These are phyloP conservation scores for Botrytis tulipae DNA, from an alignment of 2,329 filamentous ascomycete species.

Conservation along the genomic window DNA sequence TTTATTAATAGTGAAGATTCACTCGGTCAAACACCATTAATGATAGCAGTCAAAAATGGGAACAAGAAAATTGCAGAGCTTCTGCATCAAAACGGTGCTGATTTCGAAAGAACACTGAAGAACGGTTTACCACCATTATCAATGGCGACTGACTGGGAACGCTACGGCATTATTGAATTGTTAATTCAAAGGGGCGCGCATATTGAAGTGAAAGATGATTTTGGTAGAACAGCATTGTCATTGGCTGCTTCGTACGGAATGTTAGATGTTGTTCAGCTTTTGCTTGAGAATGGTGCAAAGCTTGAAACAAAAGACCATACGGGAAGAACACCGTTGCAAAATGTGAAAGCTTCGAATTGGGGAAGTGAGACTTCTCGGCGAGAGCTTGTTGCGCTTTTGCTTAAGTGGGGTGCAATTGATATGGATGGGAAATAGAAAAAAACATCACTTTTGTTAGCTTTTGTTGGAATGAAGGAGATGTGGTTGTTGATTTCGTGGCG, in stretches of 20 bases:
- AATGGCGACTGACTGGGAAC: accelerated
- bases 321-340: neutral
- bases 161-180: neutral
- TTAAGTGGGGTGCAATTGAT: neutral
- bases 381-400: neutral
- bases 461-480: neutral
- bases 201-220: neutral
- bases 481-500: neutral
- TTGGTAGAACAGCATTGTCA: neutral
- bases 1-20: too few relatives aligned
- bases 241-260: neutral
- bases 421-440: neutral
- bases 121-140: accelerated
- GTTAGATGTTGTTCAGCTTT: accelerated
- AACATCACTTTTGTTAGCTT: neutral
- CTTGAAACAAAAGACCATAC: neutral
- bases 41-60: accelerated
- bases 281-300: neutral
- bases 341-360: neutral
- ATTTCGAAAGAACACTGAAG: neutral
- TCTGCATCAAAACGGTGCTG: neutral
- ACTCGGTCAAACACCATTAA: too few relatives aligned
- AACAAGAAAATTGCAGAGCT: too few relatives aligned
- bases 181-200: neutral
- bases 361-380: neutral